Evolutionary conservation across 768 basidiomycete genomes (phyloP).

Genomic region (Boletus bicolor): DNA sequence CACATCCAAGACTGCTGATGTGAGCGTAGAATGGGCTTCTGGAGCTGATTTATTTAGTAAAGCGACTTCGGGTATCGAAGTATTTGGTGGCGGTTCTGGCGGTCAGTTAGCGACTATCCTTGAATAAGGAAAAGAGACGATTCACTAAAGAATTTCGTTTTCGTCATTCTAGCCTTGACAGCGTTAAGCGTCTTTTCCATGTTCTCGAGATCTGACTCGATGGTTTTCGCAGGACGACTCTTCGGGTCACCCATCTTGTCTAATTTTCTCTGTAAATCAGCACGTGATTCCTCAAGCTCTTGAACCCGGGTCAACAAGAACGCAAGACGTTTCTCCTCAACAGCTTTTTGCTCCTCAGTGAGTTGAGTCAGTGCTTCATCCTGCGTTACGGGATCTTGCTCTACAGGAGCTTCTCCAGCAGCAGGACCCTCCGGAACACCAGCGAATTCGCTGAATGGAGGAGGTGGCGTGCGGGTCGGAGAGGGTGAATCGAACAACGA

Average conservation of each 20-base stretch:
- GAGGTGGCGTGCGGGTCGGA: constrained; percentile 23
- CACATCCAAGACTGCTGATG: constrained; percentile 7
- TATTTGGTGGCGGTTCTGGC: constrained; percentile 9
- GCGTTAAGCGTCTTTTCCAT: constrained; percentile 2
- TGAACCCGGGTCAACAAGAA: constrained; percentile 19
- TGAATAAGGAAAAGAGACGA: background rate
- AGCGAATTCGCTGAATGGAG: constrained; percentile 25
- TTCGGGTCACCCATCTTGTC: constrained; percentile 1
- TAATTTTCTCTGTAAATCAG: constrained; percentile 5
- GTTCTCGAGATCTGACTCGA: constrained; percentile 22
- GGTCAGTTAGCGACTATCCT: background rate
- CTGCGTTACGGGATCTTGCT: constrained; percentile 14
- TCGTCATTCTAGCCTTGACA: constrained; percentile 15
- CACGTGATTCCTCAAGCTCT: constrained; percentile 10
- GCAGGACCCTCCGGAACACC: constrained; percentile 2
- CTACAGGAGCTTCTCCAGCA: constrained; percentile 3
- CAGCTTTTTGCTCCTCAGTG: constrained; percentile 18
- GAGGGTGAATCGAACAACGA: constrained; percentile 8
- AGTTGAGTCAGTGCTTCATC: constrained; percentile 20
- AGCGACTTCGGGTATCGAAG: background rate
- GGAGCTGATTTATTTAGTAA: background rate
- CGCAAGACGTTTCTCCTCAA: constrained; percentile 19
- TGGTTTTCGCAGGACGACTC: background rate
- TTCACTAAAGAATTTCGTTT: constrained; percentile 22
- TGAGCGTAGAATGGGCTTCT: constrained; percentile 3